Evolutionary conservation across 768 basidiomycete species (phyloP), one percentile per base, ranked within the genome.

Genomic region (Termitomyces sp.): DNA sequence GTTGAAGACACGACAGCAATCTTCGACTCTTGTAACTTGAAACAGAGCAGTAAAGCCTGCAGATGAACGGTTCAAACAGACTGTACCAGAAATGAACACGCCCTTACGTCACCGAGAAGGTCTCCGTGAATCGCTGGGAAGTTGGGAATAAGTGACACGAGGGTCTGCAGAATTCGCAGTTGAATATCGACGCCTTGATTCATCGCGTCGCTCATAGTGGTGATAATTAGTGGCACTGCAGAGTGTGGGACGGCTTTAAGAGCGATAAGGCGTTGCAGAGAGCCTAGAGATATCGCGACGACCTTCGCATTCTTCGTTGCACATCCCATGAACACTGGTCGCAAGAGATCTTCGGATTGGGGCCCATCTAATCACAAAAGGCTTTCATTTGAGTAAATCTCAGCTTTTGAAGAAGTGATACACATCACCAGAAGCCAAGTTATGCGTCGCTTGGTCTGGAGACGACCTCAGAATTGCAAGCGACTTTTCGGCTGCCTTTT

Each of bases 1-100:
- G 97, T 98, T 0, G 94, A 96, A 3, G 95, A 96, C 7, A 99
- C 96, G 31, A 98, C 96, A 0, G 94, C 91, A 29, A 96, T 97
- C 64, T 92, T 87, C 0, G 94, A 96, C 61, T 98, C 97, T 73
- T 98, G 95, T 31, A 98, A 77, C 72, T 88, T 94, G 82, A 98
- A 98, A 69, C 95, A 98, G 8, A 98, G 76, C n/a, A 96, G 76
- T 0, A 98, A 79, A 0, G 93, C 93, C 93, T 96, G 67, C 9
- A 46, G 6, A 51, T 38, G 4, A 11, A n/a, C 15, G 5, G 9
- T 51, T 64, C 17, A 61, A n/a, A 11, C 29, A n/a, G 8, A 40
- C 1, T 31, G 25, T 17, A 59, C 49, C 42, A 59, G 34, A 20
- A 36, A 57, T 20, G 11, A n/a, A n/a, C 1, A 10, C 43, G 5